These are phyloP conservation scores for Calophaca sinica DNA, from an alignment of 306 rosid species.

Conservation along the genomic window DNA sequence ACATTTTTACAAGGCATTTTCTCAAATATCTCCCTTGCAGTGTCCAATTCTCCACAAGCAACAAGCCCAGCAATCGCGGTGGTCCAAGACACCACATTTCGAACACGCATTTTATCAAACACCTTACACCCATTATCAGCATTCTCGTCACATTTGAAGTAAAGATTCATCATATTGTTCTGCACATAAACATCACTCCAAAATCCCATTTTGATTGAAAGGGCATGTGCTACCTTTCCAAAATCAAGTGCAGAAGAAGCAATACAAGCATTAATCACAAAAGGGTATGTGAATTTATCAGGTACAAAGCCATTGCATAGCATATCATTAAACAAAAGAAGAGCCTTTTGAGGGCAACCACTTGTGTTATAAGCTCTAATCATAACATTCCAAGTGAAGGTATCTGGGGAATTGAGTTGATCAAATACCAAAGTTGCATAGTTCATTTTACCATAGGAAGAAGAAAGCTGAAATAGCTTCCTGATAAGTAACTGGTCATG, in stretches of 20 bases:
- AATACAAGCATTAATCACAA: conserved; percentile 65
- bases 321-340: conserved; percentile 61
- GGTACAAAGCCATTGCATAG: conserved; percentile 51
- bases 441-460: conserved; percentile 55
- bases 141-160: conserved; percentile 55
- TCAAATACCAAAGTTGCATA: conserved; percentile 61
- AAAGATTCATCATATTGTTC: conserved; percentile 68
- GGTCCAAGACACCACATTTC: conserved; percentile 71
- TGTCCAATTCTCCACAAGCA: conserved; percentile 51
- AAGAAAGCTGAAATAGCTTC: conserved; percentile 61
- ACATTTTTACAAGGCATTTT: conserved; percentile 67
- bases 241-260: conserved; percentile 46
- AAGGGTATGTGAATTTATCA: conserved; percentile 80
- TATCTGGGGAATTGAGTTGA: conserved; percentile 56
- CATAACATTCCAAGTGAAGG: conserved; percentile 78
- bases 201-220: conserved; percentile 59
- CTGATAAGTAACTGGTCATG: conserved; percentile 63
- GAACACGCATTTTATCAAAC: conserved; percentile 69
- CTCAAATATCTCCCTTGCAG: conserved; percentile 61
- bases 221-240: conserved; percentile 56
- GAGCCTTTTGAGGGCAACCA: conserved; percentile 56
- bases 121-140: conserved; percentile 56
- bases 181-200: conserved; percentile 63
- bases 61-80: conserved; percentile 63
- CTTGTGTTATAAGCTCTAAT: conserved; percentile 54